Conservation (phyloP, 2,329 filamentous ascomycete genomes). For the Aureobasidium lini region DNA sequence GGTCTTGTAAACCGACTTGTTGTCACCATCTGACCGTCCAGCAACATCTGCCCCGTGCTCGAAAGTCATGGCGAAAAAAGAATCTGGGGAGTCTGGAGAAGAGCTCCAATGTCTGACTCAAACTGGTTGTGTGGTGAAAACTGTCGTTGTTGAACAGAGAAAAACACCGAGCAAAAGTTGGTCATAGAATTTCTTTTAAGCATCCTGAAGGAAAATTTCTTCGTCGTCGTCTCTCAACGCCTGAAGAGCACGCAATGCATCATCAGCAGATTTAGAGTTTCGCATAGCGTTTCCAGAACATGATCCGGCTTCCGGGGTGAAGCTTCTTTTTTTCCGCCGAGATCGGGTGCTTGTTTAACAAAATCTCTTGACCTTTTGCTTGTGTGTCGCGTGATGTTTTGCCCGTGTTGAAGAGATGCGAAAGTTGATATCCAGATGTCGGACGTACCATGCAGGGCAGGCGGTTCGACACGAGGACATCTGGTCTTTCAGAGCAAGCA, state of each 20-base stretch:
- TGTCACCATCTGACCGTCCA: background rate
- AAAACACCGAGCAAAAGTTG: background rate
- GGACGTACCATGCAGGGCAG: background rate
- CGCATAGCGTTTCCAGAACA: conserved; percentile 2
- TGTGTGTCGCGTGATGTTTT: background rate
- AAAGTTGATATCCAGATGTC: background rate
- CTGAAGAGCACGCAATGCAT: conserved; percentile 5
- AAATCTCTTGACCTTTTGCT: background rate
- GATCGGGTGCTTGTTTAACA: background rate
- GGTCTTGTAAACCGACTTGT: conserved; percentile 7
- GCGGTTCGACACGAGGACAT: background rate
- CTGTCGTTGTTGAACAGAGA: background rate
- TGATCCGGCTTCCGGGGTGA: background rate
- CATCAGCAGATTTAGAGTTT: conserved; percentile 8
- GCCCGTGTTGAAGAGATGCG: background rate
- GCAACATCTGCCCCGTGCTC: conserved; percentile 6
- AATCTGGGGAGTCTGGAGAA: conserved; percentile 1
- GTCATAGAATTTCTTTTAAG: conserved; percentile 4
- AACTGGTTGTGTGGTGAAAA: background rate
- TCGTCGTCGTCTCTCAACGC: background rate
- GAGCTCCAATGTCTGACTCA: background rate
- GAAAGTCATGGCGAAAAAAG: background rate
- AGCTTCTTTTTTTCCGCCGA: background rate
- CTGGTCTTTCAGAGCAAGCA: background rate
- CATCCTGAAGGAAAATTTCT: background rate